phyloP scores from a whole-genome alignment of 306 rosid genomes.

The Cucumis hystrix region DNA sequence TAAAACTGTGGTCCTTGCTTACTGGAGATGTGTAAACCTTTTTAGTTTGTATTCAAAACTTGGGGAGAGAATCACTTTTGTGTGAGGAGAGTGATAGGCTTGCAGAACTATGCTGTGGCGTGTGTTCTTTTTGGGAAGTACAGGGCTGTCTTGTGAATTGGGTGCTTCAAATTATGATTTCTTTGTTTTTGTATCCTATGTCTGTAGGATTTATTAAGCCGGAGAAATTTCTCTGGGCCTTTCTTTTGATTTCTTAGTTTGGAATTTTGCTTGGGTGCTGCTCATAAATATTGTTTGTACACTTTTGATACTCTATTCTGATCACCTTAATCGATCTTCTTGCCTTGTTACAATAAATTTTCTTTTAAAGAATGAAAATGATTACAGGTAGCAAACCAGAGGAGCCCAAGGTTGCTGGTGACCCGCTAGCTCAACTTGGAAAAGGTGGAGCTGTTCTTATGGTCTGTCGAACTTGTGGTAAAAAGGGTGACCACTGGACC shows the following conservation, averaged over 20 bases:
- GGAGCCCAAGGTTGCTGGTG: conserved; percentile 54
- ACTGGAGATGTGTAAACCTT: neutral
- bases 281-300: neutral
- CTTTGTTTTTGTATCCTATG: neutral
- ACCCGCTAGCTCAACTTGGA: conserved; percentile 33
- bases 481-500: conserved; percentile 97
- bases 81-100: neutral
- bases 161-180: neutral
- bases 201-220: neutral
- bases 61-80: neutral
- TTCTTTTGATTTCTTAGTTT: neutral
- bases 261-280: neutral
- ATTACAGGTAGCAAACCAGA: conserved; percentile 41
- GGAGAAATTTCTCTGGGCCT: neutral
- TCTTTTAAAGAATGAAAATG: neutral
- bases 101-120: neutral
- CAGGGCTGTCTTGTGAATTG: neutral
- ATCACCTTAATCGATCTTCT: neutral
- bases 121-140: neutral
- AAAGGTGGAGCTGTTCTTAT: conserved; percentile 68
- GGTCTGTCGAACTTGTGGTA: conserved; percentile 86
- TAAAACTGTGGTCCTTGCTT: neutral
- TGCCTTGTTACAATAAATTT: neutral
- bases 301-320: neutral
- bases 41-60: neutral